Conservation (phyloP, 371 early-diverging fungal genomes). For the Batkoa obscura region DNA sequence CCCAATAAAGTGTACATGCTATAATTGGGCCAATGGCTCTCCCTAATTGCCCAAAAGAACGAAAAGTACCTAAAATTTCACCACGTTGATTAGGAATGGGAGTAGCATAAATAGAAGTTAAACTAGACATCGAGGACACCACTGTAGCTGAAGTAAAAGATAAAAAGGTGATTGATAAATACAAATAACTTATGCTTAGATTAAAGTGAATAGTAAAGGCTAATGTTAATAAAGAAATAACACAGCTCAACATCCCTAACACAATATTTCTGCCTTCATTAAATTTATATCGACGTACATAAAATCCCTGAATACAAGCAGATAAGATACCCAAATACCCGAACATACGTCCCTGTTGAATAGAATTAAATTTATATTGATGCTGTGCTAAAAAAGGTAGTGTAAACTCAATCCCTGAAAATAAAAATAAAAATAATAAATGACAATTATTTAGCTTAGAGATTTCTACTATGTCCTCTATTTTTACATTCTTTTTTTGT, state of each 20-base stretch:
- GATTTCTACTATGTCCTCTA: too few relatives aligned
- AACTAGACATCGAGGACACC: slow-evolving; percentile 68
- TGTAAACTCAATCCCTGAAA: slow-evolving; percentile 96
- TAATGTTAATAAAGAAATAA: slow-evolving; percentile 41
- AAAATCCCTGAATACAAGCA: slow-evolving; percentile 80
- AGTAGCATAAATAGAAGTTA: slow-evolving; percentile 25
- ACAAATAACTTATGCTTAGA: slow-evolving; percentile 25
- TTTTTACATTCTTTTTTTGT: too few relatives aligned
- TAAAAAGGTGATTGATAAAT: slow-evolving; percentile 46
- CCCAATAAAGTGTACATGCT: slow-evolving; percentile 77
- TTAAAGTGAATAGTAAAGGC: too few relatives aligned
- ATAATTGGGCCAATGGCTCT: slow-evolving; percentile 74
- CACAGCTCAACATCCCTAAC: slow-evolving; percentile 58
- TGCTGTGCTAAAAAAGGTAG: slow-evolving; percentile 89
- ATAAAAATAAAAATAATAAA: slow-evolving; percentile 72
- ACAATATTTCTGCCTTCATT: slow-evolving; percentile 47
- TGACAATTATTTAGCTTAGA: slow-evolving; percentile 24
- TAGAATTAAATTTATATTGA: slow-evolving; percentile 61
- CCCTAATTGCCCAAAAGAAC: slow-evolving; percentile 83
- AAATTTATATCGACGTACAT: slow-evolving; percentile 60
- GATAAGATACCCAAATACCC: slow-evolving; percentile 76
- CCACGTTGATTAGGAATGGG: too few relatives aligned
- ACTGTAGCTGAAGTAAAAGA: slow-evolving; percentile 87
- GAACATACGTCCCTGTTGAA: slow-evolving; percentile 76
- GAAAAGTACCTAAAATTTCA: slow-evolving; percentile 63